Percentiles rank a stretch among this genome's conserved stretches.
Conservation (phyloP, 1,139 yeast species). For the Kluyveromyces sp. region DNA sequence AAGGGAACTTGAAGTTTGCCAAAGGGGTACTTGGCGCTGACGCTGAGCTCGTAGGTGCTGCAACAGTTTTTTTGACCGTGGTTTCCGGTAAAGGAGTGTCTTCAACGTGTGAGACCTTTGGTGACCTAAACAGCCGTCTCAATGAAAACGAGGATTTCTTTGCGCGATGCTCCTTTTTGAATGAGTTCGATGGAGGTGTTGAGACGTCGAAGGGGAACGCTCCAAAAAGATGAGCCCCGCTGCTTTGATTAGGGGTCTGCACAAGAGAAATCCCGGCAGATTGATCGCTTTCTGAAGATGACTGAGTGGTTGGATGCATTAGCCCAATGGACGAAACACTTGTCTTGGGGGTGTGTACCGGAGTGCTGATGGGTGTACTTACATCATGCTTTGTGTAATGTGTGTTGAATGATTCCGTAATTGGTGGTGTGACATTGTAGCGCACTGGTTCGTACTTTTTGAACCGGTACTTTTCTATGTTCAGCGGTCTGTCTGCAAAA, state of each 20-base stretch:
- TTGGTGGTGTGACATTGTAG: conserved; percentile 5
- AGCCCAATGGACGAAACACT: conserved; percentile 10
- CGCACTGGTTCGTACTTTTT: conserved; percentile 11
- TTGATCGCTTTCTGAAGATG: conserved; percentile 17
- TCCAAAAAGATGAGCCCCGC: background rate
- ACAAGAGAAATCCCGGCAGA: conserved; percentile 1
- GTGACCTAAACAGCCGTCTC: conserved; percentile 29
- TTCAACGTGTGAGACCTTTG: conserved; percentile 15
- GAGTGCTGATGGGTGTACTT: conserved; percentile 5
- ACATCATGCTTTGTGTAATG: background rate
- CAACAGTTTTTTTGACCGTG: background rate
- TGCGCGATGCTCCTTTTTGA: conserved; percentile 19
- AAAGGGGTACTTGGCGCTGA: conserved; percentile 6
- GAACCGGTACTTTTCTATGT: conserved; percentile 21
- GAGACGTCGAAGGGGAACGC: conserved; percentile 1
- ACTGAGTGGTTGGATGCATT: conserved; percentile 15
- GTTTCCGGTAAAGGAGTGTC: conserved; percentile 1
- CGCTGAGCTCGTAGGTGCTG: background rate
- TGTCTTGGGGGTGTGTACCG: conserved; percentile 8
- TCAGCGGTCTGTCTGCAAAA: conserved; percentile 7
- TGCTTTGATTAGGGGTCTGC: background rate
- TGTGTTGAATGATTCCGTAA: background rate
- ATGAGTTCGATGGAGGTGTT: conserved; percentile 7
- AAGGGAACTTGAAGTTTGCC: conserved; percentile 4
- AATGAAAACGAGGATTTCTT: conserved; percentile 30